Percentiles rank a stretch among this genome's conserved stretches.
Conservation (phyloP, 179 eudicot species). For the Spergularia azorica region DNA sequence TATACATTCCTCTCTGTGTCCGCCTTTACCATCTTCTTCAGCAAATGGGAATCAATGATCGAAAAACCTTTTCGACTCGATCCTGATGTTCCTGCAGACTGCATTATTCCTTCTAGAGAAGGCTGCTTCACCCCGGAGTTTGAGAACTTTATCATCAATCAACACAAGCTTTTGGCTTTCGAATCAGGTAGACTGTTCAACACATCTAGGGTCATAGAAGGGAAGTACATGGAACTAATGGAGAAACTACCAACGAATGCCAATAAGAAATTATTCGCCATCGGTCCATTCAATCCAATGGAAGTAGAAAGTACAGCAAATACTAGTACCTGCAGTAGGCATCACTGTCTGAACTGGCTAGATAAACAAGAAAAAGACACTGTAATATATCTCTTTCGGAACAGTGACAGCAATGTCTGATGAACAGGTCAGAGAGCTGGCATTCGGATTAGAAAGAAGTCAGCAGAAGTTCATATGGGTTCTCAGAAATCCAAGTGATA, state of each 20-base stretch:
- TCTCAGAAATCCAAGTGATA: slow-evolving; percentile 47
- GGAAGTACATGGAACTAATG: slow-evolving; percentile 39
- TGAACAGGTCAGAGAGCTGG: slow-evolving; percentile 49
- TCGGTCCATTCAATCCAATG: slow-evolving; percentile 45
- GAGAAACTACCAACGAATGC: slow-evolving; percentile 26
- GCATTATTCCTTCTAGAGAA: slow-evolving; percentile 40
- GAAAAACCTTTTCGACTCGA: slow-evolving; percentile 38
- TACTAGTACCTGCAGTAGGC: background rate
- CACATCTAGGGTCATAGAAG: slow-evolving; percentile 43
- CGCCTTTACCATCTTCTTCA: slow-evolving; percentile 35
- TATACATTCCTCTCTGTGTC: slow-evolving; percentile 49
- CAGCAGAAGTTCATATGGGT: slow-evolving; percentile 57
- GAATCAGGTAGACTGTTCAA: slow-evolving; percentile 44
- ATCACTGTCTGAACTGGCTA: slow-evolving; percentile 57
- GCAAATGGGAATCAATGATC: slow-evolving; percentile 22
- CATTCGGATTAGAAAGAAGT: slow-evolving; percentile 52
- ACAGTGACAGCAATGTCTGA: slow-evolving; percentile 42
- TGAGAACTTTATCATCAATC: slow-evolving; percentile 29
- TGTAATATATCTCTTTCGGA: slow-evolving; percentile 62
- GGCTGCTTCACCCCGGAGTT: slow-evolving; percentile 40
- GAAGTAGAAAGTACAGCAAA: background rate
- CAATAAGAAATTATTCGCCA: slow-evolving; percentile 37
- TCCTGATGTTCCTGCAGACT: slow-evolving; percentile 21
- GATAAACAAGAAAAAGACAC: slow-evolving; percentile 50
- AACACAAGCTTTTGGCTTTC: slow-evolving; percentile 19